Evolutionary conservation across 169 alveolate genomes (phyloP).

Genomic region (Babesia ovata): DNA sequence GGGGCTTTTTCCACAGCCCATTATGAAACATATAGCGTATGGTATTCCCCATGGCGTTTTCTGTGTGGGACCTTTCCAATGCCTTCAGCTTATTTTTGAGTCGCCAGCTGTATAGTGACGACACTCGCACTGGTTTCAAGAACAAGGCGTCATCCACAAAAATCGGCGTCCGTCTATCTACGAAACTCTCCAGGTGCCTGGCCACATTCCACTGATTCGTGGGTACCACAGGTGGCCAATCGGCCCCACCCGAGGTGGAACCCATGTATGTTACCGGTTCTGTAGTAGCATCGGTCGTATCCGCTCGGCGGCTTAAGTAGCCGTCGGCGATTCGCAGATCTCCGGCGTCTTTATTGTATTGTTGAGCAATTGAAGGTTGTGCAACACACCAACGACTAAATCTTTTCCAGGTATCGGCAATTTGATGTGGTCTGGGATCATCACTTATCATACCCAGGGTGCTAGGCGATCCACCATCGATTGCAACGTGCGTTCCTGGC

Average conservation of each 20-base stretch:
- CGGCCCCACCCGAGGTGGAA: neutral
- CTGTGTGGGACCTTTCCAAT: slow-evolving; percentile 4
- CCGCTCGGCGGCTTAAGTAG: too few species aligned
- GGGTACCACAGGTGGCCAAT: neutral
- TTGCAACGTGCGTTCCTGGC: neutral
- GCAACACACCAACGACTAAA: slow-evolving; percentile 1
- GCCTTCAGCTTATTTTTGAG: slow-evolving; percentile 17
- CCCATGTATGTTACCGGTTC: neutral
- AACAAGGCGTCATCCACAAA: slow-evolving; percentile 20
- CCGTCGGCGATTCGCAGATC: neutral
- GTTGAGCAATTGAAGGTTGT: neutral
- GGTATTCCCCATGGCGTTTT: slow-evolving; percentile 22
- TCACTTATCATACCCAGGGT: neutral
- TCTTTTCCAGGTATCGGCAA: neutral
- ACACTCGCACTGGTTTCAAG: slow-evolving; percentile 13
- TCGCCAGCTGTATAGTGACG: slow-evolving; percentile 32
- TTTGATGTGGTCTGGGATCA: neutral
- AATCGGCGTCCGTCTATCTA: slow-evolving; percentile 1
- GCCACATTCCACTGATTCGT: neutral
- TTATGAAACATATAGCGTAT: slow-evolving; percentile 27
- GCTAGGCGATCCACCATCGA: neutral
- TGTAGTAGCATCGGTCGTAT: too few species aligned
- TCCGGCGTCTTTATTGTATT: neutral
- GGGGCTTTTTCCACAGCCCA: slow-evolving; percentile 34
- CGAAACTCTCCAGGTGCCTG: slow-evolving; percentile 14